phyloP scores from a whole-genome alignment of 179 eudicot genomes.

The Beta lomatogona region DNA sequence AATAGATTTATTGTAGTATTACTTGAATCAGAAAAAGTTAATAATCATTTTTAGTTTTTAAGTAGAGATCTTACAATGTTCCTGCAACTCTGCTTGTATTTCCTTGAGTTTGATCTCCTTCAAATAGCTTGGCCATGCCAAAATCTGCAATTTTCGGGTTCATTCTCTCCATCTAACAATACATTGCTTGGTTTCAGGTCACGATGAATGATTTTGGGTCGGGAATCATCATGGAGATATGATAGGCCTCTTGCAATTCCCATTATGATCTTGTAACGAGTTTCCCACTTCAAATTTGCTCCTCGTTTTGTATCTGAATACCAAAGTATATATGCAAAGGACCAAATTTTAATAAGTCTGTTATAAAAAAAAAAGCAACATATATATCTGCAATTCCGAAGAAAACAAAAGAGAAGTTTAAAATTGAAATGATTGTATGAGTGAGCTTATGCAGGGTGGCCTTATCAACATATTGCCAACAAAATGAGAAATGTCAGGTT shows the following conservation, averaged over 20 bases:
- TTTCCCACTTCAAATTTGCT: conserved; percentile 8
- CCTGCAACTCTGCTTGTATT: conserved; percentile 41
- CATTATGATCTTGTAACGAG: conserved; percentile 14
- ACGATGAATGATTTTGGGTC: conserved; percentile 33
- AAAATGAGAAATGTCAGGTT: too few relatives aligned
- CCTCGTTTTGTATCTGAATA: conserved; percentile 2
- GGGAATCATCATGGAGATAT: background rate
- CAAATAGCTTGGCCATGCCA: conserved; percentile 44
- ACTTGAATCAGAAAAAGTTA: too few relatives aligned
- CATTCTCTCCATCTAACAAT: conserved; percentile 33
- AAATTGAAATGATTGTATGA: too few relatives aligned
- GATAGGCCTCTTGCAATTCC: conserved; percentile 7
- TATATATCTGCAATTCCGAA: too few relatives aligned
- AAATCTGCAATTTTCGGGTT: conserved; percentile 45
- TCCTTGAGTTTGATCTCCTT: conserved; percentile 40
- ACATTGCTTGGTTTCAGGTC: conserved; percentile 43
- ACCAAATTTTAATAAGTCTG: too few relatives aligned
- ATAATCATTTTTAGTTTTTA: too few relatives aligned
- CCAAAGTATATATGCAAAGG: too few relatives aligned
- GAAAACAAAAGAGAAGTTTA: too few relatives aligned
- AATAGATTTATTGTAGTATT: too few relatives aligned
- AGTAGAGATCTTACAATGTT: conserved; percentile 32
- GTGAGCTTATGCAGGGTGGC: too few relatives aligned
- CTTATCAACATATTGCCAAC: too few relatives aligned
- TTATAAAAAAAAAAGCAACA: too few relatives aligned